A percentile compares a stretch with the other conserved stretches of the same genome.
phyloP scores from a whole-genome alignment of 495 filamentous ascomycete species.

The Trichodelitschia bisporula region DNA sequence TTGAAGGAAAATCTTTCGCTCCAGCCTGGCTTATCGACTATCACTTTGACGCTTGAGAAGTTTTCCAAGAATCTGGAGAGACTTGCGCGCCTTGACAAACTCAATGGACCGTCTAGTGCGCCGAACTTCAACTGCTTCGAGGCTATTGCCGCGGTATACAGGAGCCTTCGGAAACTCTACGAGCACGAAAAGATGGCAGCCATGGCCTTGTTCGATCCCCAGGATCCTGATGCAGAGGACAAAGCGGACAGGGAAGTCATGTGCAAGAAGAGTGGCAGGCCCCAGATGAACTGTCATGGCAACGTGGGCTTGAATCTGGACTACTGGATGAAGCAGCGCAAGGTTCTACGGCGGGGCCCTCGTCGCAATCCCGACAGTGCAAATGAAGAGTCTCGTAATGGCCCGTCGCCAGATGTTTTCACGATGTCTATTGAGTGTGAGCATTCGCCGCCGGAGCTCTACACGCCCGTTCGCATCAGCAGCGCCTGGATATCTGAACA shows the following conservation, averaged over 20 bases:
- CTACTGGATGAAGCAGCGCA: constrained; percentile 55
- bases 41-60: constrained; percentile 32
- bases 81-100: constrained; percentile 50
- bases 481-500: constrained; percentile 34
- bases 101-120: constrained; percentile 25
- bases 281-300: constrained; percentile 47
- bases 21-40: constrained; percentile 17
- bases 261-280: constrained; percentile 47
- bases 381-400: constrained; percentile 7
- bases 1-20: constrained; percentile 25
- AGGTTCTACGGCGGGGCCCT: constrained; percentile 19
- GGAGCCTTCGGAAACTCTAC: constrained; percentile 35
- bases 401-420: constrained; percentile 21
- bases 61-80: constrained; percentile 67
- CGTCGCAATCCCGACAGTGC: constrained; percentile 4
- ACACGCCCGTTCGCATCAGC: constrained; percentile 35
- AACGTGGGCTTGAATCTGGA: constrained; percentile 56
- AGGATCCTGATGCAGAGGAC: constrained; percentile 21
- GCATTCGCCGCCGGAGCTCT: constrained; percentile 22
- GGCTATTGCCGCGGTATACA: constrained; percentile 58
- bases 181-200: constrained; percentile 37
- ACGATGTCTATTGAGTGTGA: constrained; percentile 40
- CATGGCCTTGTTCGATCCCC: constrained; percentile 18
- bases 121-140: constrained; percentile 65
- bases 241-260: constrained; percentile 26